These are phyloP conservation scores for Cyanidioschyzon merolae DNA, from an alignment of 23 red algal genomes.

Conservation along the genomic window DNA sequence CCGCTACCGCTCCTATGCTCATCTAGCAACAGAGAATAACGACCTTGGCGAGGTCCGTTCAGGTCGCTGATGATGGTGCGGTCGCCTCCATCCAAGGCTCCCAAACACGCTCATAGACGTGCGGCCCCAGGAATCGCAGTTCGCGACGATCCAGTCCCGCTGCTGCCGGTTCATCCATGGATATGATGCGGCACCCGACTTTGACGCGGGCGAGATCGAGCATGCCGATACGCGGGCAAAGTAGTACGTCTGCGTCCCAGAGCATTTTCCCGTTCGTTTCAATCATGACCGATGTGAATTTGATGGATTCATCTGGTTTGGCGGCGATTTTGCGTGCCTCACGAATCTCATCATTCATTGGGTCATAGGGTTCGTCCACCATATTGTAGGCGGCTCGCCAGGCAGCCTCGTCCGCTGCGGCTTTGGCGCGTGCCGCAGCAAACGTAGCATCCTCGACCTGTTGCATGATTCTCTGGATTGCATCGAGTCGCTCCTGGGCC, in stretches of 20 bases:
- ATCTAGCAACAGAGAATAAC: too few relatives aligned
- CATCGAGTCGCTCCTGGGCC: not conserved
- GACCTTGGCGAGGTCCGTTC: too few relatives aligned
- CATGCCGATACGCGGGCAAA: not conserved
- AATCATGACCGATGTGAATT: constrained; percentile 8
- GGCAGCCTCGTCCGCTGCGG: not conserved
- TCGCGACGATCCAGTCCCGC: not conserved
- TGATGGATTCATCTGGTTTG: not conserved
- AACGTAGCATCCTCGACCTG: not conserved
- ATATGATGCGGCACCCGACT: not conserved
- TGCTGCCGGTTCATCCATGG: not conserved
- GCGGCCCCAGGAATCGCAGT: not conserved
- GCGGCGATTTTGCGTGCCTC: not conserved
- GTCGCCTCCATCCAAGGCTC: not conserved
- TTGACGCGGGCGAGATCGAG: constrained; percentile 1
- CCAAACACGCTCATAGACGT: not conserved
- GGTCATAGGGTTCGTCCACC: not conserved
- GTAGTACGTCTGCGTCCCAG: not conserved
- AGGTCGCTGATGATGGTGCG: too few relatives aligned
- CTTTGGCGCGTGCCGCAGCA: not conserved
- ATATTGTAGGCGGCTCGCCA: not conserved
- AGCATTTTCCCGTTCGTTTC: constrained; percentile 2
- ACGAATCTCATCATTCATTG: not conserved
- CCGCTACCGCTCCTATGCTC: too few relatives aligned
- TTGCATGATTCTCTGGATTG: not conserved